Base-by-base conservation (phyloP, 345 rosid species). In the Populus simonii region DNA sequence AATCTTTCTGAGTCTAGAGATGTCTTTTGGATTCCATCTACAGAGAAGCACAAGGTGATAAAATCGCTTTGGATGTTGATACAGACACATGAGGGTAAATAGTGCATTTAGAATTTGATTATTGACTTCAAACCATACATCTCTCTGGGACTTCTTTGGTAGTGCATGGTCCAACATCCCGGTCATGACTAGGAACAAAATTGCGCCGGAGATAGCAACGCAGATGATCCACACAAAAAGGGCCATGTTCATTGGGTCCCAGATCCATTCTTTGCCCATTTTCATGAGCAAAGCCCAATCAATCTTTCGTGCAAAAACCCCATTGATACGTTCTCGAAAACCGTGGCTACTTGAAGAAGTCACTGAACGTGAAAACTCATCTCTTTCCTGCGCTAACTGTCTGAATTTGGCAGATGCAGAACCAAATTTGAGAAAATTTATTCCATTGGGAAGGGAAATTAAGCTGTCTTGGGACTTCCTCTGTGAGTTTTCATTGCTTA, bases 181-280 rank as follows among this genome's bases (percentile, higher is more conserved):
- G 10, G 98, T 96, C 97, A 96, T 92, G 45, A 96, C 99, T 66
- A 96, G 85, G 83, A 96, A 93, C 84, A 96, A 86, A 79, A 96
- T 88, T 17, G 97, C 99, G 27, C 99, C 99, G 0, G 98, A 96
- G 79, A 96, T 83, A 13, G 96, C 97, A 75, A 96, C 96, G 70
- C 77, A 80, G 6, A 77, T 23, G 57, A 92, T 92, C 99, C 98
- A 96, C 1, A 81, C 72, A 69, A 91, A 89, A 25, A 96, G 88
- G 72, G 97, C 96, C 91, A 93, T 83, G 83, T 96, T 96, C 76
- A 92, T 87, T 0, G 98, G 98, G 75, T 90, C 82, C 81, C 72
- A 84, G 74, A 94, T 74, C 98, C 98, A 94, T 72, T 89, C 85
- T 76, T 85, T 92, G 75, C 87, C 76, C 90, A 93, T 88, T 57